A percentile compares a stretch with the other conserved stretches of the same genome.
phyloP scores from a whole-genome alignment of 768 basidiomycete species.

The Sporobolomyces roseus region DNA sequence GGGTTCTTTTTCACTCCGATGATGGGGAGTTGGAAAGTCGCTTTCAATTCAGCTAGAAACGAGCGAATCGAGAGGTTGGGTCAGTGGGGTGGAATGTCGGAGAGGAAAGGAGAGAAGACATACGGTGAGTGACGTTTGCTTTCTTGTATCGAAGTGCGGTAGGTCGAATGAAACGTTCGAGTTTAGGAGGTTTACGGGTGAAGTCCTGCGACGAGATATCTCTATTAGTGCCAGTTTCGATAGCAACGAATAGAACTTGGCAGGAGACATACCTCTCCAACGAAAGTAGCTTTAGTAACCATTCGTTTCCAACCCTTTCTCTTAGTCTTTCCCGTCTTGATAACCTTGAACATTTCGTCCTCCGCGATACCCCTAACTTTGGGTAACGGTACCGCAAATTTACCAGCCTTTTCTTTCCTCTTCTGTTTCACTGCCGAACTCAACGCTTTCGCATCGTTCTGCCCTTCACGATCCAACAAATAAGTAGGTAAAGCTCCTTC shows the following conservation, averaged over 20 bases:
- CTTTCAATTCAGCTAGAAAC: slow-evolving; percentile 82
- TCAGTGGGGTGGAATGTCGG: not conserved
- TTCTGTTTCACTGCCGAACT: slow-evolving; percentile 96
- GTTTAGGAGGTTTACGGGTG: slow-evolving; percentile 96
- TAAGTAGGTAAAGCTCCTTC: slow-evolving; percentile 93
- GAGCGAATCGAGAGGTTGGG: slow-evolving; percentile 16
- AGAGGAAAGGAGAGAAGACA: slow-evolving; percentile 35
- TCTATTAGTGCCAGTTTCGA: no score
- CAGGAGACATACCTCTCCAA: no score
- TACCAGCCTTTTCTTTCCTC: slow-evolving; percentile 97
- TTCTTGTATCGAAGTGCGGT: slow-evolving; percentile 98
- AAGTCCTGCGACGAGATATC: no score
- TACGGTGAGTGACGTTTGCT: slow-evolving; percentile 98
- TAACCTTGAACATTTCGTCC: slow-evolving; percentile 99
- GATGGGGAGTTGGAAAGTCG: slow-evolving; percentile 97
- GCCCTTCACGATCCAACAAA: slow-evolving; percentile 93
- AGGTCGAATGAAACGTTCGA: slow-evolving; percentile 95
- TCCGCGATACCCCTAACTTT: slow-evolving; percentile 97
- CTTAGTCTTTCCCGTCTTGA: slow-evolving; percentile 95
- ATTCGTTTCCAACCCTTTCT: slow-evolving; percentile 94
- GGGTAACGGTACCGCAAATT: slow-evolving; percentile 92
- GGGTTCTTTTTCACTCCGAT: slow-evolving; percentile 99
- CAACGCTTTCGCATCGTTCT: slow-evolving; percentile 94
- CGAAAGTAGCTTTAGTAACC: slow-evolving; percentile 99
- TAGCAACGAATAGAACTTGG: no score